A percentile compares a stretch with the other conserved stretches of the same genome.
Evolutionary conservation across 192 early-diverging fungal genomes (phyloP).

Genomic region (Linnemannia hyalina): DNA sequence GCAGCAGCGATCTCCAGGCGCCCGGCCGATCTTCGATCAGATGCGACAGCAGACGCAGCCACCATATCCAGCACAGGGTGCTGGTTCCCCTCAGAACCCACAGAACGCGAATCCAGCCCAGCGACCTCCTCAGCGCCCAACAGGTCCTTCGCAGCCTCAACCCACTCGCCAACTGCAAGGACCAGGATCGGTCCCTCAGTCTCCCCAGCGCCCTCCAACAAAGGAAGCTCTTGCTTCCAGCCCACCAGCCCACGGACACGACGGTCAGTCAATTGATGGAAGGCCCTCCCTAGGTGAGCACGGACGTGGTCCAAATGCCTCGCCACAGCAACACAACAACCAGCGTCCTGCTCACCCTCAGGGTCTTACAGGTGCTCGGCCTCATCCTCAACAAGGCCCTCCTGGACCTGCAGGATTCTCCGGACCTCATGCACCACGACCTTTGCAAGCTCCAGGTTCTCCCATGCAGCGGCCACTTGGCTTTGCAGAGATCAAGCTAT

Average conservation of each 20-base stretch:
- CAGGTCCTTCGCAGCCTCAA: constrained; percentile 22
- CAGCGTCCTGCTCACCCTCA: constrained; percentile 29
- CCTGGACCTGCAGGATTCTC: constrained; percentile 8
- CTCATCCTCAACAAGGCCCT: constrained; percentile 13
- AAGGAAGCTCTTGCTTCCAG: background rate
- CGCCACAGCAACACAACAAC: constrained; percentile 25
- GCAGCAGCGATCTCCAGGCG: constrained; percentile 27
- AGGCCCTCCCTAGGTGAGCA: background rate
- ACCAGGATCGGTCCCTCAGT: background rate
- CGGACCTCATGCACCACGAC: constrained; percentile 15
- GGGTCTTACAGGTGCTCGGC: constrained; percentile 7
- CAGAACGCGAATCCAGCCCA: constrained; percentile 27
- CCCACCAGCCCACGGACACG: background rate
- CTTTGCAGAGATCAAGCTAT: constrained; percentile 8
- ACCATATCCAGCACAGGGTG: background rate
- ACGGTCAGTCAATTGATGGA: background rate
- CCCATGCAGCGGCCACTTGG: constrained; percentile 36
- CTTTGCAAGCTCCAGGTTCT: constrained; percentile 14
- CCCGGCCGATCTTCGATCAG: constrained; percentile 44
- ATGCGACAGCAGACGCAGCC: constrained; percentile 38
- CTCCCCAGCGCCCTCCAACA: constrained; percentile 3
- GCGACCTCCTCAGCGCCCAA: constrained; percentile 31
- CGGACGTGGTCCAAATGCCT: constrained; percentile 4
- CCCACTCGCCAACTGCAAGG: constrained; percentile 23
- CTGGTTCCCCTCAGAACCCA: constrained; percentile 7